Base-by-base conservation (phyloP, 2,329 filamentous ascomycete genomes). In the Laburnicola sp. region DNA sequence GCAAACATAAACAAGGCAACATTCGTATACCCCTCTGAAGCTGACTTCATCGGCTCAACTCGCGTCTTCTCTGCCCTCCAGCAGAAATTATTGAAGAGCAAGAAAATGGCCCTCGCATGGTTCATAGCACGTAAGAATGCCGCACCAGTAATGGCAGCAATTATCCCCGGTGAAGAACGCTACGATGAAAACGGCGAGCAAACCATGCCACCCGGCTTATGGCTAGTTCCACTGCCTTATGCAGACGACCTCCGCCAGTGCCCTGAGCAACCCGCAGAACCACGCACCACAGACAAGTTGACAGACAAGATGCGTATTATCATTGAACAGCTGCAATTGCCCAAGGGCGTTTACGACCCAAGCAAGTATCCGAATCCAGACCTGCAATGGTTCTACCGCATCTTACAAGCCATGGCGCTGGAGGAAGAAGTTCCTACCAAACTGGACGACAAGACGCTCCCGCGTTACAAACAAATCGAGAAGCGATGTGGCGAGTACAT, bases 381-480 rank as follows among this genome's bases (percentile, higher is more conserved):
- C 6, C 79, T 99, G 23, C 94, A 99, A 74, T 99, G 93, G 92
- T 94, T 97, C 75, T 99, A 97, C 78, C 87, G 85, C 55, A 96
- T 99, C 39, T 77, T 99, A 0, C 94, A 99, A 74, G 88, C 89
- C 5, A 81, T 97, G 50, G 94, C 94, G 0, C 79, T 99, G 0
- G 92, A 96, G 31, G 94, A 99, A 69, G 92, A 97, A 59, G 76
- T 96, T 1, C 92, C 92, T 0, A 86, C 88, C 21, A 75, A 81
- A 39, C 78, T 82, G 2, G 82, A 86, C 43, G 94, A 99, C 67
- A 86, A 88, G 58, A 97, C 94, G 0, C 70, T 89, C 10, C 94
- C 94, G 1, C 90, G 88, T 63, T 91, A 87, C 73, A 87, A 83
- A 60, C 90, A 95, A 59, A 97, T 99, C 48, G 84, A 91, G 70